Evolutionary conservation across 768 basidiomycete species (phyloP).

Genomic region (Hygrocybe coccinea): DNA sequence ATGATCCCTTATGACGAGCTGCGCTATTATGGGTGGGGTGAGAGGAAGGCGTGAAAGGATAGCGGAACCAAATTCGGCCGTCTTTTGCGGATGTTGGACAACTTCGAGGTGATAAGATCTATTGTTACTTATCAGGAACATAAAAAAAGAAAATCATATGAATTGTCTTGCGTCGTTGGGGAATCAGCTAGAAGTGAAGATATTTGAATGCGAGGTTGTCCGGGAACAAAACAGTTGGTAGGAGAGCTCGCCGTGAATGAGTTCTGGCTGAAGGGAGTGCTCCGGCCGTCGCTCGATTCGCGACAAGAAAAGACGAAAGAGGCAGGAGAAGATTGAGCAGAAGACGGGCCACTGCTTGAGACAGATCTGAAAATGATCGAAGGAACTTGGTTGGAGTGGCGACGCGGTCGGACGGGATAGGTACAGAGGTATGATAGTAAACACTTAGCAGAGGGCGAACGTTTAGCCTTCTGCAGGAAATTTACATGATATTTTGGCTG

Average conservation of each 20-base stretch:
- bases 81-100: slow-evolving; percentile 76
- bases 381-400: background rate
- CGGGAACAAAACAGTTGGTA: slow-evolving; percentile 33
- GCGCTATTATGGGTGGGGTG: slow-evolving; percentile 79
- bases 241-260: slow-evolving; percentile 36
- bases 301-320: slow-evolving; percentile 37
- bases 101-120: slow-evolving; percentile 79
- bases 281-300: slow-evolving; percentile 37
- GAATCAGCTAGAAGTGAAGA: slow-evolving; percentile 54
- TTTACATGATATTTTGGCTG: background rate
- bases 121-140: background rate
- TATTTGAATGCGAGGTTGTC: slow-evolving; percentile 51
- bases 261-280: slow-evolving; percentile 41
- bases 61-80: slow-evolving; percentile 75
- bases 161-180: slow-evolving; percentile 45
- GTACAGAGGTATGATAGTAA: background rate
- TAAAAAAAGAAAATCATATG: background rate
- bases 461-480: background rate
- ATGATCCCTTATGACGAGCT: slow-evolving; percentile 68
- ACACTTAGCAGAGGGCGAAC: background rate
- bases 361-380: slow-evolving; percentile 1
- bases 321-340: slow-evolving; percentile 42
- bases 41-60: slow-evolving; percentile 76
- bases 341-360: slow-evolving; percentile 44
- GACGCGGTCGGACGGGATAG: background rate